A percentile compares a stretch with the other conserved stretches of the same genome.
phyloP scores from a whole-genome alignment of 768 basidiomycete genomes.

The Hygrophorus pudorinus region DNA sequence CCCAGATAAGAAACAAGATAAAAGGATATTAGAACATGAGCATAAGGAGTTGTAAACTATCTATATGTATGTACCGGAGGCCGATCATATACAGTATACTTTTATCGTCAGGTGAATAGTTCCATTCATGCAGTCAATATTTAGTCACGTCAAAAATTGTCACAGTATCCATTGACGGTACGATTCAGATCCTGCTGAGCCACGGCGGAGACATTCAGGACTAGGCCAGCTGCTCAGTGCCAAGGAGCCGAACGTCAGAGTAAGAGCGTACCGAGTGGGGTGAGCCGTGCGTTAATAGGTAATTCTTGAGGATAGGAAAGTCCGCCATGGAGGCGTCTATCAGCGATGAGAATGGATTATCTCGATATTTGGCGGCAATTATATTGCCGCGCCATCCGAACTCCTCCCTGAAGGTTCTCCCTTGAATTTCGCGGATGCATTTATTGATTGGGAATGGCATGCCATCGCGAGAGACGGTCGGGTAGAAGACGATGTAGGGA shows the following conservation, averaged over 20 bases:
- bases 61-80: slow-evolving; percentile 6
- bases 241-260: background rate
- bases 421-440: slow-evolving; percentile 67
- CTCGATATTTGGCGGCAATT: slow-evolving; percentile 61
- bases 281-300: slow-evolving; percentile 56
- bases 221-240: background rate
- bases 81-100: slow-evolving; percentile 8
- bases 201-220: background rate
- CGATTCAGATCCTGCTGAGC: slow-evolving; percentile 1
- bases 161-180: background rate
- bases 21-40: slow-evolving; percentile 15
- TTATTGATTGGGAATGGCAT: slow-evolving; percentile 80
- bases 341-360: slow-evolving; percentile 46
- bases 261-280: slow-evolving; percentile 29
- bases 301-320: slow-evolving; percentile 75
- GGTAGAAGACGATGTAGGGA: slow-evolving; percentile 79
- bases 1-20: slow-evolving; percentile 15
- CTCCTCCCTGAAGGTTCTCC: slow-evolving; percentile 45
- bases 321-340: slow-evolving; percentile 75
- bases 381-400: slow-evolving; percentile 75
- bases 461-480: slow-evolving; percentile 63
- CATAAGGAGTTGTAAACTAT: slow-evolving; percentile 29
- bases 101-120: background rate
- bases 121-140: background rate
- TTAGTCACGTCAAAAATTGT: background rate